A percentile compares a stretch with the other conserved stretches of the same genome.
Evolutionary conservation across 1,139 yeast genomes (phyloP).

Genomic region (Wickerhamomyces sp.): DNA sequence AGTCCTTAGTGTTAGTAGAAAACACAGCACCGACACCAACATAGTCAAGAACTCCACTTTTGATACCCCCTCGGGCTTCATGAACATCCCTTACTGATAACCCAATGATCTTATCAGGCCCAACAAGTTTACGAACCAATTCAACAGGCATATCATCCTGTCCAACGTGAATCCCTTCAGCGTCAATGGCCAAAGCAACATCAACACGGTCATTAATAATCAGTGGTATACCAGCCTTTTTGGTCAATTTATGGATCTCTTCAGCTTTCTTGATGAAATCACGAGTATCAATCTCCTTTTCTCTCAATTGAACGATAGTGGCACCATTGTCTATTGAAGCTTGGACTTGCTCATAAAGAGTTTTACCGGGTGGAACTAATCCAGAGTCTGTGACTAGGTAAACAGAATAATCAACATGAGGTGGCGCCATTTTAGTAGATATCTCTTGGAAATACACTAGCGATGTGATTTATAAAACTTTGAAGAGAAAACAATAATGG

Average conservation of each 20-base stretch:
- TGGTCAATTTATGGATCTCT: slow-evolving; percentile 57
- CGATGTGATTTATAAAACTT: too few species aligned
- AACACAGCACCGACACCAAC: slow-evolving; percentile 85
- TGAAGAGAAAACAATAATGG: too few species aligned
- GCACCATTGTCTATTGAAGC: slow-evolving; percentile 67
- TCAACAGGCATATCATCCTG: slow-evolving; percentile 83
- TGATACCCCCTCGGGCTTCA: slow-evolving; percentile 55
- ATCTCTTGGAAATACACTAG: too few species aligned
- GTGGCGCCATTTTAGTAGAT: not conserved
- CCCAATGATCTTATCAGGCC: slow-evolving; percentile 74
- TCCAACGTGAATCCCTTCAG: slow-evolving; percentile 93
- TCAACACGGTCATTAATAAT: slow-evolving; percentile 87
- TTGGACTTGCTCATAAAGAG: slow-evolving; percentile 57
- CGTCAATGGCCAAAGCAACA: slow-evolving; percentile 83
- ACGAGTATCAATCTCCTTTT: slow-evolving; percentile 65
- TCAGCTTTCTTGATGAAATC: slow-evolving; percentile 62
- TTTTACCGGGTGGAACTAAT: slow-evolving; percentile 61
- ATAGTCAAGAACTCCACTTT: slow-evolving; percentile 61
- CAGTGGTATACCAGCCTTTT: slow-evolving; percentile 58
- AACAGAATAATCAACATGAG: slow-evolving; percentile 50
- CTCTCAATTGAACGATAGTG: slow-evolving; percentile 79
- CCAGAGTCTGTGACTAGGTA: slow-evolving; percentile 82
- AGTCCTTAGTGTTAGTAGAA: slow-evolving; percentile 67
- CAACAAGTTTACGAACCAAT: slow-evolving; percentile 57
- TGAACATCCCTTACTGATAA: slow-evolving; percentile 60